phyloP scores from a whole-genome alignment of 768 basidiomycete genomes.

The Kwoniella sp. region DNA sequence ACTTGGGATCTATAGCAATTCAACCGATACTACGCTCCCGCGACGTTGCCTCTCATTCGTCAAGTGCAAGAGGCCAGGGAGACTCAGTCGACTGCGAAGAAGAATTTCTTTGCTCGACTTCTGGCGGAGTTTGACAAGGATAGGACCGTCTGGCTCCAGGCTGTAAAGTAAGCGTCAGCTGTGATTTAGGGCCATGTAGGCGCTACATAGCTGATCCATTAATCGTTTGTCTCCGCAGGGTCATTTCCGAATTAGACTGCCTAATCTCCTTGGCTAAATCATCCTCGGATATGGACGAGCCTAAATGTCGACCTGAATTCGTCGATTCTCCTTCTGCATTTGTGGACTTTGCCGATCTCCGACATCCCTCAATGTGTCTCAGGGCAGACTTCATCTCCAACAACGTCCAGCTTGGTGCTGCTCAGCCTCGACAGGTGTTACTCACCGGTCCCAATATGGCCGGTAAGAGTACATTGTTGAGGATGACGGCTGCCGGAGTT shows the following conservation, averaged over 20 bases:
- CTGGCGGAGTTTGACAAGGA: constrained; percentile 55
- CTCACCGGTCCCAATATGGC: constrained; percentile 74
- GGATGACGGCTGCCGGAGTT: constrained; percentile 94
- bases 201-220: constrained; percentile 61
- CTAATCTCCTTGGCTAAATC: constrained; percentile 87
- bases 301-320: constrained; percentile 87
- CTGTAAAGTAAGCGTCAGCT: constrained; percentile 43
- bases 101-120: constrained; percentile 67
- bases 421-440: constrained; percentile 66
- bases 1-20: no score
- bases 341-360: constrained; percentile 81
- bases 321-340: constrained; percentile 70
- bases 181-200: constrained; percentile 61
- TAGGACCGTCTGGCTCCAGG: constrained; percentile 50
- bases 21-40: constrained; percentile 74
- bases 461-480: constrained; percentile 75
- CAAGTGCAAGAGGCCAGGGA: constrained; percentile 91
- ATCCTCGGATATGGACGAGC: constrained; percentile 86
- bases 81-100: constrained; percentile 74
- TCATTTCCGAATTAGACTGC: constrained; percentile 95
- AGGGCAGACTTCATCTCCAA: constrained; percentile 87
- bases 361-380: constrained; percentile 82
- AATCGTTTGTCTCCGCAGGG: constrained; percentile 58
- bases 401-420: constrained; percentile 78
- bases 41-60: constrained; percentile 71